These are phyloP conservation scores for Neonectria magnoliae DNA, from an alignment of 2,329 filamentous ascomycete genomes.

Conservation along the genomic window DNA sequence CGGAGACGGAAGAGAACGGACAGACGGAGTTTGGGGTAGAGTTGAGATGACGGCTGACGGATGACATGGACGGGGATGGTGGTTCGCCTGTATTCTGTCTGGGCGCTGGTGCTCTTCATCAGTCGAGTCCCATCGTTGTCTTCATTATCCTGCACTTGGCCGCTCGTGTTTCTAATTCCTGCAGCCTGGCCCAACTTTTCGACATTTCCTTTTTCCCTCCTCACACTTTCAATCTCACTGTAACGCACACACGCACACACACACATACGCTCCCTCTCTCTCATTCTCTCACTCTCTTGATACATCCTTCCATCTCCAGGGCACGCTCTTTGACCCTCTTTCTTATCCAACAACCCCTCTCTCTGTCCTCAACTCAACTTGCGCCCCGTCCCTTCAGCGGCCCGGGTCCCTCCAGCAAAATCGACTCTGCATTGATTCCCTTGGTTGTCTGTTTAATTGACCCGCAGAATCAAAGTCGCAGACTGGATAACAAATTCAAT, in stretches of 20 bases:
- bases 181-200: not conserved
- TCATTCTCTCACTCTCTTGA: slow-evolving; percentile 4
- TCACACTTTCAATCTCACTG: not conserved
- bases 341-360: not conserved
- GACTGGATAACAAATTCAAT: not conserved
- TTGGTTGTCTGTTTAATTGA: slow-evolving; percentile 10
- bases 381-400: slow-evolving; percentile 13
- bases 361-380: not conserved
- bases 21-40: not conserved
- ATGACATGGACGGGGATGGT: no score
- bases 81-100: no score
- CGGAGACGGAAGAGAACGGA: not conserved
- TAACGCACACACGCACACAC: not conserved
- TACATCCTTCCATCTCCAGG: not conserved
- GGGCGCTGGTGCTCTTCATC: not conserved
- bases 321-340: not conserved
- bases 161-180: slow-evolving; percentile 1
- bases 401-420: slow-evolving; percentile 10
- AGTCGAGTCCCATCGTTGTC: not conserved
- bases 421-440: slow-evolving; percentile 15
- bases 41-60: not conserved
- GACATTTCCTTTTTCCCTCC: not conserved
- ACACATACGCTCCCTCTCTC: not conserved
- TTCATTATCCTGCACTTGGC: slow-evolving; percentile 3
- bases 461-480: not conserved